Evolutionary conservation across 495 filamentous ascomycete genomes (phyloP).

Genomic region (Immersiella caudata): DNA sequence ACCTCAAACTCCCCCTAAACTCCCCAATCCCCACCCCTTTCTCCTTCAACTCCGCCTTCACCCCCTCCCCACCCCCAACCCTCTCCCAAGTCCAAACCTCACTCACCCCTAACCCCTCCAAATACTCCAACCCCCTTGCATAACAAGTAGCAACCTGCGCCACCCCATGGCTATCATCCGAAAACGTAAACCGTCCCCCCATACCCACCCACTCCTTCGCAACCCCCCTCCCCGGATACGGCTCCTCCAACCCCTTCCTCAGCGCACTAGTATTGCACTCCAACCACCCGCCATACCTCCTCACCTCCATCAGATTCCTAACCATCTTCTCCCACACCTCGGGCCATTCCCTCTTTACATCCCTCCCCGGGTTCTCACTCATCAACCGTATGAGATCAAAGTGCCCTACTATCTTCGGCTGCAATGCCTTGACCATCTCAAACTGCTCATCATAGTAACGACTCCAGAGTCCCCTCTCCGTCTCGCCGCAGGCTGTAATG

Average conservation of each 20-base stretch:
- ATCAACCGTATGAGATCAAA: slow-evolving; percentile 89
- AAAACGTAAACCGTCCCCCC: slow-evolving; percentile 82
- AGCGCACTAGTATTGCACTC: slow-evolving; percentile 87
- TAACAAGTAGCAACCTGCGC: slow-evolving; percentile 72
- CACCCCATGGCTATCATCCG: slow-evolving; percentile 87
- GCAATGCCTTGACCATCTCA: slow-evolving; percentile 73
- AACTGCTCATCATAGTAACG: slow-evolving; percentile 86
- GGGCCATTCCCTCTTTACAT: slow-evolving; percentile 51
- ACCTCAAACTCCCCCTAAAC: slow-evolving; percentile 37
- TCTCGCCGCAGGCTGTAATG: slow-evolving; percentile 26
- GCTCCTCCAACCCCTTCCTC: slow-evolving; percentile 86
- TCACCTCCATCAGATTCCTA: slow-evolving; percentile 73
- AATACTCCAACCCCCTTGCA: slow-evolving; percentile 56
- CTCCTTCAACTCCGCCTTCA: slow-evolving; percentile 36
- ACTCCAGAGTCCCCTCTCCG: slow-evolving; percentile 73
- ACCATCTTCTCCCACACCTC: slow-evolving; percentile 72
- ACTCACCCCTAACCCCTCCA: slow-evolving; percentile 50
- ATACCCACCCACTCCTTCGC: slow-evolving; percentile 60
- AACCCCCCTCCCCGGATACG: slow-evolving; percentile 81
- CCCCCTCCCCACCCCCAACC: slow-evolving; percentile 18
- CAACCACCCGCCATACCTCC: slow-evolving; percentile 74
- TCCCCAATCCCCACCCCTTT: slow-evolving; percentile 36
- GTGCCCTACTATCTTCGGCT: slow-evolving; percentile 84
- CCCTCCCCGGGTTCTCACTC: slow-evolving; percentile 65
- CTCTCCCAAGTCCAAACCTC: slow-evolving; percentile 54